Evolutionary conservation across 2,329 filamentous ascomycete genomes (phyloP).

Genomic region (Phialophora expanda): DNA sequence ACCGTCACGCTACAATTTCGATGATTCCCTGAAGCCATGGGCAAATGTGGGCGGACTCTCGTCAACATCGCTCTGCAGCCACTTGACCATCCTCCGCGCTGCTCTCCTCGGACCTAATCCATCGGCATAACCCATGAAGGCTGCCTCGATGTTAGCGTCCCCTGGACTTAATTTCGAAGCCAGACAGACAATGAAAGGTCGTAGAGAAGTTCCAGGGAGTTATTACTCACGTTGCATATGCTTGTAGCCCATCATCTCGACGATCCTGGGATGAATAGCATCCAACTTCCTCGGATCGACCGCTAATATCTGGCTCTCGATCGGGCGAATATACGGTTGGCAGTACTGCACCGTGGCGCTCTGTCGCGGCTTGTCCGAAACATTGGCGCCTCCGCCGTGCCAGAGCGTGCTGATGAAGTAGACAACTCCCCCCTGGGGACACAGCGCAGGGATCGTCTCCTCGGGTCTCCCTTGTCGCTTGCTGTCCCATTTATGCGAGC

Average conservation of each 20-base stretch:
- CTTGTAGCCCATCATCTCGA: slow-evolving; percentile 47
- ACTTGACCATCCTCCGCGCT: slow-evolving; percentile 41
- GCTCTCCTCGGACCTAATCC: slow-evolving; percentile 42
- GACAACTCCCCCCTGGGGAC: slow-evolving; percentile 47
- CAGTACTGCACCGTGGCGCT: slow-evolving; percentile 52
- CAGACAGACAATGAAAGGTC: not conserved
- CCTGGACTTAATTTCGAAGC: not conserved
- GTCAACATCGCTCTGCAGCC: slow-evolving; percentile 42
- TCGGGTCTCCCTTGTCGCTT: slow-evolving; percentile 39
- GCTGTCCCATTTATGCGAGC: slow-evolving; percentile 46
- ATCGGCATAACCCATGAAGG: slow-evolving; percentile 45
- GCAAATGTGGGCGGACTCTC: slow-evolving; percentile 42
- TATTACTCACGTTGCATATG: slow-evolving; percentile 35
- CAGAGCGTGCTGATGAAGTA: slow-evolving; percentile 47
- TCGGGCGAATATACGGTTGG: slow-evolving; percentile 47
- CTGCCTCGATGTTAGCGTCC: not conserved
- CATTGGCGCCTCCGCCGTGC: slow-evolving; percentile 49
- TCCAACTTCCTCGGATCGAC: slow-evolving; percentile 44
- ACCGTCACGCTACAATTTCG: slow-evolving; percentile 25
- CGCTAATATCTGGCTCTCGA: slow-evolving; percentile 45
- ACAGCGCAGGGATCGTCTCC: slow-evolving; percentile 45
- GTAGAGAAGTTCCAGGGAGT: no score
- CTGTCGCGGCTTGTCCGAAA: slow-evolving; percentile 41
- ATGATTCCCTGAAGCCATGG: slow-evolving; percentile 27
- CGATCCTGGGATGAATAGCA: slow-evolving; percentile 42